Percentiles rank a stretch among this genome's conserved stretches.
Conservation (phyloP, 306 rosid species). For the Prunus kanzakura region DNA sequence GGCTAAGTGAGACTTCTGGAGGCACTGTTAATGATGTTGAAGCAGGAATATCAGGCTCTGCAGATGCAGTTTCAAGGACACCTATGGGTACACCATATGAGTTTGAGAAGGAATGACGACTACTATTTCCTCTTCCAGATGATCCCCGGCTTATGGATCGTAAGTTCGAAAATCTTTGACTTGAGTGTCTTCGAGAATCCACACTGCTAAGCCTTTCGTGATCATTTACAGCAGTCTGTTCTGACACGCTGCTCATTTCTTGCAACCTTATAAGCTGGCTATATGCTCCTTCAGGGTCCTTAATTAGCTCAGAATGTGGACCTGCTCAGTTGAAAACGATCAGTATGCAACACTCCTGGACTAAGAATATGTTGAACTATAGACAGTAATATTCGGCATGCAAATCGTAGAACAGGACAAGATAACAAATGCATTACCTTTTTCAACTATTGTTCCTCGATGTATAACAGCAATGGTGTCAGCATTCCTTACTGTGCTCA, state of each 20-base stretch:
- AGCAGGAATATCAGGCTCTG: constrained; percentile 22
- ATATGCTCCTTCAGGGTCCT: constrained; percentile 61
- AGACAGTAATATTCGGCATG: background rate
- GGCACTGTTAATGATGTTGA: constrained; percentile 21
- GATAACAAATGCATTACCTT: constrained; percentile 31
- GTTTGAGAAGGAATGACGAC: constrained; percentile 42
- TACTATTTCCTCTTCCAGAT: constrained; percentile 46
- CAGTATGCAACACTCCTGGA: background rate
- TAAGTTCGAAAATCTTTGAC: constrained; percentile 20
- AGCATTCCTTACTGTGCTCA: constrained; percentile 57
- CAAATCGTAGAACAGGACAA: too few species aligned
- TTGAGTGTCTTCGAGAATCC: background rate
- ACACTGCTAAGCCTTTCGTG: constrained; percentile 1
- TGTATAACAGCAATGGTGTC: constrained; percentile 61
- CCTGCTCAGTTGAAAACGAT: constrained; percentile 35
- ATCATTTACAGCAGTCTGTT: constrained; percentile 2
- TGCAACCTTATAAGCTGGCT: constrained; percentile 61
- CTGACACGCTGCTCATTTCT: constrained; percentile 30
- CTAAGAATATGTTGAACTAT: background rate
- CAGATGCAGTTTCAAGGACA: constrained; percentile 26
- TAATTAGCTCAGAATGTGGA: constrained; percentile 50
- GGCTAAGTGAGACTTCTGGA: constrained; percentile 38
- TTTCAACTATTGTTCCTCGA: constrained; percentile 59
- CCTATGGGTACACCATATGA: constrained; percentile 36
- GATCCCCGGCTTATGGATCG: constrained; percentile 54